phyloP scores from a whole-genome alignment of 148 eudicot genomes.

The Camellia japonica region DNA sequence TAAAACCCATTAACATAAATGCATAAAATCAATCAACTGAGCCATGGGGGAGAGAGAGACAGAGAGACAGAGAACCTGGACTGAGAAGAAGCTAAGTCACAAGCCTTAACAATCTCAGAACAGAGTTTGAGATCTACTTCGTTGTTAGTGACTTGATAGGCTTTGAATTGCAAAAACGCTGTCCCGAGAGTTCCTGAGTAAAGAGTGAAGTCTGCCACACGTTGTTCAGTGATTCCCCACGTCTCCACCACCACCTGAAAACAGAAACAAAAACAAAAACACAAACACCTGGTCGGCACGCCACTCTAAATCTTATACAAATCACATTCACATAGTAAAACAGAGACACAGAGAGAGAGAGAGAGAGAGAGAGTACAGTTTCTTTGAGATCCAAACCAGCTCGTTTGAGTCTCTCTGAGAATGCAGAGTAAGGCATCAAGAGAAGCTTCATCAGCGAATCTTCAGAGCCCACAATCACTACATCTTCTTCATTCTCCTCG shows the following conservation, averaged over 20 bases:
- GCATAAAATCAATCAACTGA: neutral
- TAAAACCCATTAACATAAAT: neutral
- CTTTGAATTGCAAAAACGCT: conserved; percentile 50
- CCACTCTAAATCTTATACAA: neutral
- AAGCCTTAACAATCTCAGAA: conserved; percentile 60
- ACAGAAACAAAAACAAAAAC: neutral
- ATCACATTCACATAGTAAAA: no score
- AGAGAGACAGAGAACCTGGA: conserved; percentile 29
- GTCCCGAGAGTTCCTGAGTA: conserved; percentile 65
- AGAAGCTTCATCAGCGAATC: conserved; percentile 36
- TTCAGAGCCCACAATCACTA: conserved; percentile 8
- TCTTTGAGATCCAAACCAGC: conserved; percentile 41
- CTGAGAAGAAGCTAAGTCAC: conserved; percentile 44
- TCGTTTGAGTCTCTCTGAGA: conserved; percentile 30
- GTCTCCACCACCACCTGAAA: conserved; percentile 51
- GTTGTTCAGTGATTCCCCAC: conserved; percentile 38
- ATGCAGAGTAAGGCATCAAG: conserved; percentile 22
- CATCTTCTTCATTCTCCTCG: conserved; percentile 24
- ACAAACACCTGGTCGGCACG: neutral
- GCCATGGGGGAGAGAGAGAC: neutral
- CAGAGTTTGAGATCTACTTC: conserved; percentile 43
- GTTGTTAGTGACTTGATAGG: conserved; percentile 45
- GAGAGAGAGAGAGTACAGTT: conserved; percentile 21
- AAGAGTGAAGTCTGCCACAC: conserved; percentile 38
- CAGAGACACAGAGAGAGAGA: neutral